A percentile compares a stretch with the other conserved stretches of the same genome.
Evolutionary conservation across 1,284 basidiomycete genomes (phyloP).

Genomic region (Melampsora occidentalis): DNA sequence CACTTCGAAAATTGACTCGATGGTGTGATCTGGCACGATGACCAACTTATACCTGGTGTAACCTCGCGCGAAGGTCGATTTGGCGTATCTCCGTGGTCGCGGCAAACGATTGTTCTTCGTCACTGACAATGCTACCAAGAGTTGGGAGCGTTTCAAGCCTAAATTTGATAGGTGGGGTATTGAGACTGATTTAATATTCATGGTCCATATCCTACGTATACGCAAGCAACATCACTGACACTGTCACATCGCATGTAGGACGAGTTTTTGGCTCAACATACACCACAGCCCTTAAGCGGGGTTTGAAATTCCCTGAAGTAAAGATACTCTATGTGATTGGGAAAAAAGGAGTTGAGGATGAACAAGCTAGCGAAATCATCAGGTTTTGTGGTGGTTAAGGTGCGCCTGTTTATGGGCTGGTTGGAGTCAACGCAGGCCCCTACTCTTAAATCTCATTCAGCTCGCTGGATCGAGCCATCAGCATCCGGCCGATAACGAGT

Average conservation of each 20-base stretch:
- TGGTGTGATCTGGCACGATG: slow-evolving; percentile 84
- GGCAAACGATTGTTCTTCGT: slow-evolving; percentile 91
- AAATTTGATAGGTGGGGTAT: slow-evolving; percentile 89
- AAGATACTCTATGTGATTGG: slow-evolving; percentile 97
- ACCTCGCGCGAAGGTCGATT: slow-evolving; percentile 67
- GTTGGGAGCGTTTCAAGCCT: slow-evolving; percentile 75
- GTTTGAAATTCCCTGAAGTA: slow-evolving; percentile 80
- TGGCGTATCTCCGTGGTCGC: slow-evolving; percentile 54
- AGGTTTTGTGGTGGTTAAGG: slow-evolving; percentile 79
- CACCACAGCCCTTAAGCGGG: slow-evolving; percentile 82
- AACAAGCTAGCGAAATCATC: slow-evolving; percentile 79
- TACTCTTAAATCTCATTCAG: background rate
- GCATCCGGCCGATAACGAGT: slow-evolving; percentile 77
- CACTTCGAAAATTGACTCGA: slow-evolving; percentile 66
- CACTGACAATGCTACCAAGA: slow-evolving; percentile 97
- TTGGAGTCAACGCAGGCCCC: slow-evolving; percentile 4
- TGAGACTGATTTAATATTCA: slow-evolving; percentile 70
- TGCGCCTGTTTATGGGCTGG: slow-evolving; percentile 54
- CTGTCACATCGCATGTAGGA: slow-evolving; percentile 60
- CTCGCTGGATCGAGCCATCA: slow-evolving; percentile 51
- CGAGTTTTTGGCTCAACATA: slow-evolving; percentile 94
- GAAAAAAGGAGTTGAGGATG: slow-evolving; percentile 86
- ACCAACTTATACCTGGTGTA: slow-evolving; percentile 73
- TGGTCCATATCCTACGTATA: background rate
- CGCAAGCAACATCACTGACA: background rate